phyloP scores from a whole-genome alignment of 106 monocot species.

The Allium cepa region DNA sequence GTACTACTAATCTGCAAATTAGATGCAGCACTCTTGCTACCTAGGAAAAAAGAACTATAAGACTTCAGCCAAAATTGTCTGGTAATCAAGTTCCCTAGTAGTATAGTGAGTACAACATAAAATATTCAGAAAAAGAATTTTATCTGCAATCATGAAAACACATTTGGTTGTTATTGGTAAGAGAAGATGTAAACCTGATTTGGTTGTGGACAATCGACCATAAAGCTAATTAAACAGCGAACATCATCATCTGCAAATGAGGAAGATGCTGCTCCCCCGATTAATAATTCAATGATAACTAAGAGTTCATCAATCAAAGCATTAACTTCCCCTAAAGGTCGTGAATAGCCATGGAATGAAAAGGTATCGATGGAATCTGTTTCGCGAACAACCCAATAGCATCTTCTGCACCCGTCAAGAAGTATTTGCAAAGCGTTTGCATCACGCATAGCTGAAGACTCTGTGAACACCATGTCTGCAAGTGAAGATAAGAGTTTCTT shows the following conservation, averaged over 20 bases:
- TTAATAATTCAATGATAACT: constrained; percentile 83
- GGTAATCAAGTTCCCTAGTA: too few species aligned
- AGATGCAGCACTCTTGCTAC: constrained; percentile 94
- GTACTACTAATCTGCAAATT: constrained; percentile 82
- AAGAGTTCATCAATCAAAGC: constrained; percentile 92
- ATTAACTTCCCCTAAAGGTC: constrained; percentile 83
- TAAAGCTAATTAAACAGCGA: constrained; percentile 70
- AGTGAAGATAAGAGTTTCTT: constrained; percentile 97
- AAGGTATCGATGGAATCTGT: constrained; percentile 64
- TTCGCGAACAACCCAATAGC: constrained; percentile 87
- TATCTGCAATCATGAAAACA: not conserved
- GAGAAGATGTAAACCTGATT: constrained; percentile 60
- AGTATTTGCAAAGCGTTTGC: constrained; percentile 94
- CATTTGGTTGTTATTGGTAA: too few species aligned
- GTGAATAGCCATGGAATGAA: constrained; percentile 36
- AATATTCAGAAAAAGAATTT: not conserved
- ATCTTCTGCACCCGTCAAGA: constrained; percentile 96
- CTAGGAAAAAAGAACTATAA: constrained; percentile 24
- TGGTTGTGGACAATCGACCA: constrained; percentile 87
- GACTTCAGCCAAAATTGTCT: not conserved
- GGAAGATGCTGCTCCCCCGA: constrained; percentile 55
- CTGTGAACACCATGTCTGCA: constrained; percentile 97
- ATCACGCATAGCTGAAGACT: constrained; percentile 77
- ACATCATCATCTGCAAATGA: constrained; percentile 69
- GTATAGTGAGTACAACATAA: not conserved